A percentile compares a stretch with the other conserved stretches of the same genome.
These are phyloP conservation scores for Jamesozyma rosinii DNA, from an alignment of 805 yeast genomes.

Conservation along the genomic window DNA sequence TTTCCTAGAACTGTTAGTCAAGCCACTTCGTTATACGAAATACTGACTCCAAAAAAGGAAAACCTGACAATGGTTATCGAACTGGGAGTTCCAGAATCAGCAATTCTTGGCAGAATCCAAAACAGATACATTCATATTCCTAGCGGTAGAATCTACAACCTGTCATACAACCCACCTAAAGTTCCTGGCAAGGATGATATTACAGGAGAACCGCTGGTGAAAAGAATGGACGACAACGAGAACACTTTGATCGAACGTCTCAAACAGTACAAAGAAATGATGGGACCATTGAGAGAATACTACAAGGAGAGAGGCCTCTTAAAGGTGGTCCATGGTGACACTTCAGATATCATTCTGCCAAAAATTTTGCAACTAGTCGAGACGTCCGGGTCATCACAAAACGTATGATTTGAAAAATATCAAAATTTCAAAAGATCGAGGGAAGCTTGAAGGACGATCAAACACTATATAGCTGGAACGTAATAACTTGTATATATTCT, in stretches of 20 bases:
- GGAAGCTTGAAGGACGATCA: too few species aligned
- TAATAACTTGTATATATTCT: too few species aligned
- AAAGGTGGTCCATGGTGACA: constrained; percentile 56
- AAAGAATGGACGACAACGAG: constrained; percentile 76
- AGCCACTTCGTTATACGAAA: constrained; percentile 49
- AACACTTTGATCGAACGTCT: constrained; percentile 62
- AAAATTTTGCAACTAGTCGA: constrained; percentile 34
- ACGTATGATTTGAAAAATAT: not conserved
- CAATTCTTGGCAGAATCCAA: constrained; percentile 71
- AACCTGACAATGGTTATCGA: constrained; percentile 72
- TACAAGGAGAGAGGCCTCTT: constrained; percentile 45
- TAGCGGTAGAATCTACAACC: constrained; percentile 80
- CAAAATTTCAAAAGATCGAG: not conserved
- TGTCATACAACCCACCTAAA: constrained; percentile 84
- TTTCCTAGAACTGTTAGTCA: constrained; percentile 78
- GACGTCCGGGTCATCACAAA: not conserved
- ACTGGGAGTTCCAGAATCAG: constrained; percentile 75
- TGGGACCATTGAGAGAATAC: constrained; percentile 57
- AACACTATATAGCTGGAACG: too few species aligned
- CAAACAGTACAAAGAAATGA: constrained; percentile 46
- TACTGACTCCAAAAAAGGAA: constrained; percentile 26
- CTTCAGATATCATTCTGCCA: constrained; percentile 80
- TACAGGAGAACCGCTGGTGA: constrained; percentile 77
- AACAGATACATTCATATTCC: constrained; percentile 77
- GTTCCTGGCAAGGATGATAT: constrained; percentile 72